Conservation (phyloP, 148 eudicot species). For the Spergularia bocconei region DNA sequence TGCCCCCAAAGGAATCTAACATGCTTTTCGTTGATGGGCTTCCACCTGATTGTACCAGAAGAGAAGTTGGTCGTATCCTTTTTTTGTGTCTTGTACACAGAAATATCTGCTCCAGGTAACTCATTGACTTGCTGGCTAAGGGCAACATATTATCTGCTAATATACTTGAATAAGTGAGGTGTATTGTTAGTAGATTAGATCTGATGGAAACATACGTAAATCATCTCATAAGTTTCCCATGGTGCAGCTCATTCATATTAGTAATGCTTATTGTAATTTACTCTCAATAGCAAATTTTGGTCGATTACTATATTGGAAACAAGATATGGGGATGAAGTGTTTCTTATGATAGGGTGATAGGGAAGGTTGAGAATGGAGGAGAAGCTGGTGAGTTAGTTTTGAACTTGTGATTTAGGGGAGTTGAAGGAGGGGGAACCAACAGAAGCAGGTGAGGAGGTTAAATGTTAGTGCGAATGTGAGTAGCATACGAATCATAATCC, state of each 20-base stretch:
- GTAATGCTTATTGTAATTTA: not conserved
- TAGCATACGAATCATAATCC: not conserved
- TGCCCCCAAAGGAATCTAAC: constrained; percentile 54
- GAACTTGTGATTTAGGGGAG: not conserved
- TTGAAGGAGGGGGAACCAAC: not conserved
- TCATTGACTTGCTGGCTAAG: not conserved
- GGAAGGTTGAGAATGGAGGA: not conserved
- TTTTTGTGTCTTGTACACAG: not conserved
- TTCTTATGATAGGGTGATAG: not conserved
- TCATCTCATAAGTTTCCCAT: not conserved
- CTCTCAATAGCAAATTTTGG: not conserved
- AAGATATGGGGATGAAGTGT: not conserved
- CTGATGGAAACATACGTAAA: not conserved
- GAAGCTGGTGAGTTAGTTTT: not conserved
- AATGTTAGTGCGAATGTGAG: not conserved
- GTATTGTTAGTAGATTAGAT: not conserved
- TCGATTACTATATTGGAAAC: not conserved
- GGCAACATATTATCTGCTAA: not conserved
- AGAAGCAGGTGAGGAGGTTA: not conserved
- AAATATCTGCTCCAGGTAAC: constrained; percentile 1
- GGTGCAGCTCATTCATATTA: not conserved
- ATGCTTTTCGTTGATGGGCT: constrained; percentile 92
- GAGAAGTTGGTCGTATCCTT: constrained; percentile 99
- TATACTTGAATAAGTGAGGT: not conserved
- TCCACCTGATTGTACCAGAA: constrained; percentile 80